phyloP scores from a whole-genome alignment of 768 basidiomycete species.

The Nevesoporus exiguus region DNA sequence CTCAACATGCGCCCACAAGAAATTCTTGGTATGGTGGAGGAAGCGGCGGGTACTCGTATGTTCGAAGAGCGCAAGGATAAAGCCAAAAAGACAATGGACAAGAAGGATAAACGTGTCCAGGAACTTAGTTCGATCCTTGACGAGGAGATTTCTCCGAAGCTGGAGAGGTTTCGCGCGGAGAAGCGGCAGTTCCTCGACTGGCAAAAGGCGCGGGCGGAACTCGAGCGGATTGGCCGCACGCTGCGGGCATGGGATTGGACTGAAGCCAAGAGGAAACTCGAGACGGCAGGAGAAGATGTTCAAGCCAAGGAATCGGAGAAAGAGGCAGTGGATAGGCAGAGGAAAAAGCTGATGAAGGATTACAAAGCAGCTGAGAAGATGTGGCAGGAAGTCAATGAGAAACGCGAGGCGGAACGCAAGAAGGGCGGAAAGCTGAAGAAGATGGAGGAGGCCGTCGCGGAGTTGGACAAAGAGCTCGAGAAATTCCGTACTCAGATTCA shows the following conservation, averaged over 20 bases:
- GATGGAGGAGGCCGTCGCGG: conserved; percentile 75
- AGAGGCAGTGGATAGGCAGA: conserved; percentile 43
- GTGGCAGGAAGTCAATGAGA: conserved; percentile 59
- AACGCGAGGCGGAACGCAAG: conserved; percentile 81
- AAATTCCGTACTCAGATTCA: conserved; percentile 85
- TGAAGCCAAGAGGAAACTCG: conserved; percentile 50
- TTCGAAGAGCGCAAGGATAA: conserved; percentile 98
- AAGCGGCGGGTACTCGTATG: conserved; percentile 98
- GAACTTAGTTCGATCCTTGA: conserved; percentile 76
- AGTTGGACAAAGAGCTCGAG: conserved; percentile 73
- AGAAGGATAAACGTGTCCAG: conserved; percentile 94
- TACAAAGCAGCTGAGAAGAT: conserved; percentile 65
- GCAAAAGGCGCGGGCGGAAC: conserved; percentile 84
- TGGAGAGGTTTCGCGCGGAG: conserved; percentile 85
- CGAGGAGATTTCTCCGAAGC: conserved; percentile 93
- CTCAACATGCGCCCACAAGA: conserved; percentile 98
- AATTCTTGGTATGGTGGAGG: conserved; percentile 97
- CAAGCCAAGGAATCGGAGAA: conserved; percentile 47
- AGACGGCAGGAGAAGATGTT: conserved; percentile 56
- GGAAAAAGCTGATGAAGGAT: conserved; percentile 51
- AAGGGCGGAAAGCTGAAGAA: conserved; percentile 92
- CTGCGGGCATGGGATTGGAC: conserved; percentile 90
- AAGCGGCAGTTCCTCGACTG: conserved; percentile 86
- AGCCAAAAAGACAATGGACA: conserved; percentile 91
- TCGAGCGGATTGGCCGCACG: conserved; percentile 79